Evolutionary conservation across 73 alveolate genomes (phyloP).

Genomic region (Diophrys sp.): DNA sequence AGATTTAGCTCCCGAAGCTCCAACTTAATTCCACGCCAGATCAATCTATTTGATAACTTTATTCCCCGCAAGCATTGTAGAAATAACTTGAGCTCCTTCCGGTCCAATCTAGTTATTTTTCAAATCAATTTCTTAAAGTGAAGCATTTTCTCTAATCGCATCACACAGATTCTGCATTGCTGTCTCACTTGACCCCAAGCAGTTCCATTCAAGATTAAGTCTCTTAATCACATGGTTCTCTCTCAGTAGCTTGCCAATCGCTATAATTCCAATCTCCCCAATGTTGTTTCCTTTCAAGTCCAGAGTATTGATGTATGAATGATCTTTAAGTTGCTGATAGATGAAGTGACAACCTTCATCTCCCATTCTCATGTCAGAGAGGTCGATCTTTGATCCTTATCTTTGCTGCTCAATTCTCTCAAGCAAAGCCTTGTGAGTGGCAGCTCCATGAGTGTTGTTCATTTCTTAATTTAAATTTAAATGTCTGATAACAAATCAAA

Average conservation of each 20-base stretch:
- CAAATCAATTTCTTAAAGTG: slow-evolving; percentile 30
- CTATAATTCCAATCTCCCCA: slow-evolving; percentile 34
- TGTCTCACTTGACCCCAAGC: slow-evolving; percentile 22
- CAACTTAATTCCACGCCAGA: slow-evolving; percentile 46
- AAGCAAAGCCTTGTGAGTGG: background rate
- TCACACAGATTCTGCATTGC: slow-evolving; percentile 29
- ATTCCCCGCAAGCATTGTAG: slow-evolving; percentile 24
- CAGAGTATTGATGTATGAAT: slow-evolving; percentile 24
- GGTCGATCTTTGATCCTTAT: background rate
- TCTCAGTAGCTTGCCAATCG: slow-evolving; percentile 2
- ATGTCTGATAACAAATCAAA: background rate
- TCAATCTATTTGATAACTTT: slow-evolving; percentile 16
- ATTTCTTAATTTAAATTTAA: background rate
- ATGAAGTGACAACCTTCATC: background rate
- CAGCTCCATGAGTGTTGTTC: background rate
- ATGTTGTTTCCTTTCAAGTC: slow-evolving; percentile 43
- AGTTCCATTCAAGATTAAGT: slow-evolving; percentile 34
- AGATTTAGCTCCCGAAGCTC: slow-evolving; percentile 27
- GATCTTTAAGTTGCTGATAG: slow-evolving; percentile 6
- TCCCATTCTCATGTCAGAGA: background rate
- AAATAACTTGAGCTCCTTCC: slow-evolving; percentile 25
- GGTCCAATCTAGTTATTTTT: slow-evolving; percentile 32
- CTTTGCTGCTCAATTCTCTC: background rate
- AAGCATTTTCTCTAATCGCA: slow-evolving; percentile 22
- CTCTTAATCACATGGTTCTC: slow-evolving; percentile 21